Percentiles rank a stretch among this genome's conserved stretches.
phyloP scores from a whole-genome alignment of 2,329 filamentous ascomycete species.

The Botrytis pseudocinerea region DNA sequence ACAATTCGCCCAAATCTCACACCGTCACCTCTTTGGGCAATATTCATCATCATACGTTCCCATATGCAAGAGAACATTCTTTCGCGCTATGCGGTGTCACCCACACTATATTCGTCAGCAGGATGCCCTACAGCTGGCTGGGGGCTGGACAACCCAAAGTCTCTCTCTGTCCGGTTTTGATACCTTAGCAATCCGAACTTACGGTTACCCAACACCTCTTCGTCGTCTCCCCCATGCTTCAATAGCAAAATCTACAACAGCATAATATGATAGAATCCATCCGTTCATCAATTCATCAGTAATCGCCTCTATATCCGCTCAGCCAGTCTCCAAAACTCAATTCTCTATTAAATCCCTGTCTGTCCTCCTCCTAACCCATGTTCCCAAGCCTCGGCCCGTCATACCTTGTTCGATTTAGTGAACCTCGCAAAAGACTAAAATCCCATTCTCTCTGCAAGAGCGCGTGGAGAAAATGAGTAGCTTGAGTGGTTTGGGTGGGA shows the following conservation, averaged over 20 bases:
- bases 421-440: neutral
- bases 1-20: conserved; percentile 9
- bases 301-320: neutral
- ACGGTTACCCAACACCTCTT: neutral
- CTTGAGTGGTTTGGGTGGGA: neutral
- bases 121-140: conserved; percentile 13
- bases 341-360: neutral
- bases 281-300: neutral
- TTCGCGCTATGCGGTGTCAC: conserved; percentile 4
- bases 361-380: conserved; percentile 6
- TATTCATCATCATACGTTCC: conserved; percentile 15
- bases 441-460: conserved; percentile 7
- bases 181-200: neutral
- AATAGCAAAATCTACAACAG: neutral
- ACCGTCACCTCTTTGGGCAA: conserved; percentile 17
- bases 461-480: conserved; percentile 21
- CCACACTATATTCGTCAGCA: conserved; percentile 10
- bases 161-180: neutral
- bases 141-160: neutral
- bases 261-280: neutral
- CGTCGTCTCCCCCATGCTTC: neutral
- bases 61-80: conserved; percentile 21
- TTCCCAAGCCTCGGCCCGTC: conserved; percentile 17
- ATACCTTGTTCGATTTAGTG: neutral
- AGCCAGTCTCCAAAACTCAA: neutral